Evolutionary conservation across 805 yeast genomes (phyloP).

Genomic region (Starmerella floricola): DNA sequence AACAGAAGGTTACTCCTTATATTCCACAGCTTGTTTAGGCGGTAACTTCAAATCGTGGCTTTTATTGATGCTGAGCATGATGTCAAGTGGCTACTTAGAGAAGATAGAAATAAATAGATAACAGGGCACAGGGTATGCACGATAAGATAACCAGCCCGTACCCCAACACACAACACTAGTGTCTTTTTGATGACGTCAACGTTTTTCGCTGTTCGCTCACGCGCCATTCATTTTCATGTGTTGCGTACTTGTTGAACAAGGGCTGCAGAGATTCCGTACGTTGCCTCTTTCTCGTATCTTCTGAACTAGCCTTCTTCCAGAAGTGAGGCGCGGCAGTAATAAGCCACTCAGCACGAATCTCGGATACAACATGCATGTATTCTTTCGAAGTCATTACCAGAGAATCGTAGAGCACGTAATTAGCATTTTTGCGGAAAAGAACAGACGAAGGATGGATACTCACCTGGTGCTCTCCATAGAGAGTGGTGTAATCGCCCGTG

Average conservation of each 20-base stretch:
- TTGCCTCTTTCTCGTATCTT: conserved; percentile 33
- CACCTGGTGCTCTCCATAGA: conserved; percentile 36
- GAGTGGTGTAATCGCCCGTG: conserved; percentile 30
- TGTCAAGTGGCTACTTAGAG: too few species aligned
- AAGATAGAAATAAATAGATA: not conserved
- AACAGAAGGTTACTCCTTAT: too few species aligned
- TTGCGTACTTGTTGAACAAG: conserved; percentile 46
- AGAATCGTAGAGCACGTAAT: conserved; percentile 66
- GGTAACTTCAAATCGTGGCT: too few species aligned
- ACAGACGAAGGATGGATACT: conserved; percentile 78
- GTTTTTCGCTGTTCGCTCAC: conserved; percentile 35
- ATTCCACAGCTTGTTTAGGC: too few species aligned
- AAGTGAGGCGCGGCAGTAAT: conserved; percentile 63
- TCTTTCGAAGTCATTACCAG: conserved; percentile 75
- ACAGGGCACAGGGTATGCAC: conserved; percentile 1
- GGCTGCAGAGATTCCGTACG: conserved; percentile 62
- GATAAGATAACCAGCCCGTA: conserved; percentile 1
- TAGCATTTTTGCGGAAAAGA: conserved; percentile 58
- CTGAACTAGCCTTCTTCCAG: conserved; percentile 34
- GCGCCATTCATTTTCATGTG: conserved; percentile 64
- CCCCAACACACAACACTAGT: not conserved
- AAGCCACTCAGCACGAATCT: conserved; percentile 61
- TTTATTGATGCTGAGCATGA: too few species aligned
- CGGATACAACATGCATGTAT: conserved; percentile 68
- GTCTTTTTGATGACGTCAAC: not conserved